Conservation (phyloP, 139 green algal species). For the Auxenochlorella pyrenoidosa region DNA sequence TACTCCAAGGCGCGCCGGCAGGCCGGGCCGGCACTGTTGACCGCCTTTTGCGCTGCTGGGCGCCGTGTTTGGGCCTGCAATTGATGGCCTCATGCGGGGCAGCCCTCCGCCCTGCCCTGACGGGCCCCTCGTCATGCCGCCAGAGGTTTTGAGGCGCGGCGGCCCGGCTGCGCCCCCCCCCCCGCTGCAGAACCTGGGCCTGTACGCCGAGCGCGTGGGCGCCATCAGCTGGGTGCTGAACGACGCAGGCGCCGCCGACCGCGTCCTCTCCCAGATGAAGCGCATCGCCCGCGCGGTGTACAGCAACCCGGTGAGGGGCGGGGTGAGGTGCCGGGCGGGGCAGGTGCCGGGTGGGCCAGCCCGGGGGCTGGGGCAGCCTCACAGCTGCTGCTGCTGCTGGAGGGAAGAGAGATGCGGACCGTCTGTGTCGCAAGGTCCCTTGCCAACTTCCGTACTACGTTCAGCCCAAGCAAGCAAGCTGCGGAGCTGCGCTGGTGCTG, state of each 20-base stretch:
- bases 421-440: too few species aligned
- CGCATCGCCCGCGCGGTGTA: conserved; percentile 70
- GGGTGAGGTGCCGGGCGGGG: not conserved
- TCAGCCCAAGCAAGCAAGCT: too few species aligned
- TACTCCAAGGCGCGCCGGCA: conserved; percentile 16
- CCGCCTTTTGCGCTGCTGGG: too few species aligned
- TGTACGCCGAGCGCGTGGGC: conserved; percentile 97
- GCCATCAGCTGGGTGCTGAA: conserved; percentile 87
- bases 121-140: too few species aligned
- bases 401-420: too few species aligned
- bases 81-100: too few species aligned
- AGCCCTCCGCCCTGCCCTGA: too few species aligned
- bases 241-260: conserved; percentile 68
- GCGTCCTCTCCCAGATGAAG: conserved; percentile 94
- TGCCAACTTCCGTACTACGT: too few species aligned
- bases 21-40: not conserved
- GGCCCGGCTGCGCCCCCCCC: conserved; percentile 48
- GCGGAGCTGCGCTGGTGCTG: too few species aligned
- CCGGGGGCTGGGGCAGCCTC: not conserved
- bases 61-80: too few species aligned
- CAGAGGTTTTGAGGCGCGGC: too few species aligned
- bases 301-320: not conserved
- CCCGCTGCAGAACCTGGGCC: conserved; percentile 94
- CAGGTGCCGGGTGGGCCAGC: not conserved
- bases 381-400: not conserved